Evolutionary conservation across 2,329 filamentous ascomycete genomes (phyloP).

Genomic region (Ceratocystis alfenasii): DNA sequence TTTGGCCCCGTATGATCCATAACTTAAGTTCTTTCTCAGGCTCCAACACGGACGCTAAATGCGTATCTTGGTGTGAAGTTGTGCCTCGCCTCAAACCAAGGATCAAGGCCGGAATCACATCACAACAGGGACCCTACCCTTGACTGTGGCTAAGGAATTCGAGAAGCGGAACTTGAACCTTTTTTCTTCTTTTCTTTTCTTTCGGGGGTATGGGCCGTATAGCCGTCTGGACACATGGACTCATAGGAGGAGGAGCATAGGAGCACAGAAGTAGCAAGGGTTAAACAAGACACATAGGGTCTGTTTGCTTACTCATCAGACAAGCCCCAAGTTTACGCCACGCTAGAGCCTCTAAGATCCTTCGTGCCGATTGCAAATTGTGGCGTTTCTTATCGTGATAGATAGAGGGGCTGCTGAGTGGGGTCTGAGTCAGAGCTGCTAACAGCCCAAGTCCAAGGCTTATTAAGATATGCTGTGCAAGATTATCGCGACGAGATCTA

Average conservation of each 20-base stretch:
- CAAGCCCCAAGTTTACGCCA: too few relatives aligned
- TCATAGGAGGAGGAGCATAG: too few relatives aligned
- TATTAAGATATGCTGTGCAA: constrained; percentile 4
- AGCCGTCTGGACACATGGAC: too few relatives aligned
- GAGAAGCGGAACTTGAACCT: too few relatives aligned
- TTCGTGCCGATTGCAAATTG: not conserved
- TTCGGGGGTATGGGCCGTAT: too few relatives aligned
- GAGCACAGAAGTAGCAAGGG: too few relatives aligned
- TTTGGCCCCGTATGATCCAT: constrained; percentile 6
- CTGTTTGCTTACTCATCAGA: too few relatives aligned
- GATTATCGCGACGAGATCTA: not conserved
- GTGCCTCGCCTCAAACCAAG: not conserved
- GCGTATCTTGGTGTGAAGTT: not conserved
- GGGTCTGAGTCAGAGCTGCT: constrained; percentile 20
- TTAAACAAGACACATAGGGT: too few relatives aligned
- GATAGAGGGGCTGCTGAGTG: constrained; percentile 18
- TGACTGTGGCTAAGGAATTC: too few relatives aligned
- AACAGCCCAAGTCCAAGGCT: not conserved
- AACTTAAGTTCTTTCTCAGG: not conserved
- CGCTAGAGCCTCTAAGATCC: too few relatives aligned
- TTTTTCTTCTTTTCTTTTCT: too few relatives aligned
- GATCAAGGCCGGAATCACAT: not conserved
- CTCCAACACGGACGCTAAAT: not conserved
- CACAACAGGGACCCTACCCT: too few relatives aligned
- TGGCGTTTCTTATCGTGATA: constrained; percentile 13